Percentiles rank a stretch among this genome's conserved stretches.
These are phyloP conservation scores for Fallopia convolvulus DNA, from an alignment of 148 eudicot species.

Conservation along the genomic window DNA sequence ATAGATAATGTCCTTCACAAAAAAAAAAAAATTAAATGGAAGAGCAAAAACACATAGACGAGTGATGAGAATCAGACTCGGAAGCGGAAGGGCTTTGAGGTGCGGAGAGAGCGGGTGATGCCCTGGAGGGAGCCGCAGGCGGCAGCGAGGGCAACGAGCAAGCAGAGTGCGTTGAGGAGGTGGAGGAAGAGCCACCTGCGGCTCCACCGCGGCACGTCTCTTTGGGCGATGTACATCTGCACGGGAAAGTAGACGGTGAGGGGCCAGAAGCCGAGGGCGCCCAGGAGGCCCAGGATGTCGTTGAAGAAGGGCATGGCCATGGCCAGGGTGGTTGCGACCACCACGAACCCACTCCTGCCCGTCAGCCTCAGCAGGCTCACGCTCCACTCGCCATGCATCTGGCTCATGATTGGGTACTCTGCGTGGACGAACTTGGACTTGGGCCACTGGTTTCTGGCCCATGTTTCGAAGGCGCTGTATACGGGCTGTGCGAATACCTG, in stretches of 20 bases:
- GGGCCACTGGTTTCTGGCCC: conserved; percentile 24
- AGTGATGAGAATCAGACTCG: conserved; percentile 14
- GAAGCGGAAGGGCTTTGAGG: conserved; percentile 24
- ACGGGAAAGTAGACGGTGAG: conserved; percentile 31
- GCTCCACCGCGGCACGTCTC: conserved; percentile 19
- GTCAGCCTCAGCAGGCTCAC: conserved; percentile 27
- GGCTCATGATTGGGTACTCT: conserved; percentile 20
- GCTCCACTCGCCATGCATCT: conserved; percentile 4
- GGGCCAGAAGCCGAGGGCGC: conserved; percentile 36
- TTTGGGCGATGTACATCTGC: conserved; percentile 24
- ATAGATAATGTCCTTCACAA: no score
- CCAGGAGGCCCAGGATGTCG: conserved; percentile 29
- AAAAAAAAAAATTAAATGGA: no score
- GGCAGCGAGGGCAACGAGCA: conserved; percentile 29
- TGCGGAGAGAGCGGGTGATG: conserved; percentile 17
- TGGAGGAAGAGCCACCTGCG: conserved; percentile 26
- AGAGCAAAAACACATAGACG: background rate
- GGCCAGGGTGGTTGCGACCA: conserved; percentile 22
- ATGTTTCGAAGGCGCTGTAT: conserved; percentile 25
- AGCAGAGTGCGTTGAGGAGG: conserved; percentile 21
- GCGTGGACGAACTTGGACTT: conserved; percentile 21
- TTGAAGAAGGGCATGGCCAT: conserved; percentile 41
- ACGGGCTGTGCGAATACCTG: conserved; percentile 47
- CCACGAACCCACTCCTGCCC: conserved; percentile 23
- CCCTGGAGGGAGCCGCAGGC: conserved; percentile 32